Percentiles rank a stretch among this genome's conserved stretches.
phyloP scores from a whole-genome alignment of 208 protist genomes.

The Crithidia brevicula region DNA sequence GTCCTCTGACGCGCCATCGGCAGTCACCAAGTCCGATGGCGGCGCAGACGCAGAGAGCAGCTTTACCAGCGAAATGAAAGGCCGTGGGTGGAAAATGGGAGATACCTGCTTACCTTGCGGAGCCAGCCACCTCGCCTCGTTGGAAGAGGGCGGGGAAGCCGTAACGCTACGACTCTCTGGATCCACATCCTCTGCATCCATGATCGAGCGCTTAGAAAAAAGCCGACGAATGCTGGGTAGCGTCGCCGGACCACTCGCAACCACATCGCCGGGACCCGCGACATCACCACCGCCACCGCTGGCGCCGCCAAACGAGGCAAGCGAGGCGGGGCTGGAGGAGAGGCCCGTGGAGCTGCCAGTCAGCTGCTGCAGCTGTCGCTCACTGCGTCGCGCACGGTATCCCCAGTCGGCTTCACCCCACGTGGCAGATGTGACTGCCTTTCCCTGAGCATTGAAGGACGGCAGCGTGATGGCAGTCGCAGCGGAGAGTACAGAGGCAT shows the following conservation, averaged over 20 bases:
- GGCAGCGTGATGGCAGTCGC: slow-evolving; percentile 17
- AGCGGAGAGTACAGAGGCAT: neutral
- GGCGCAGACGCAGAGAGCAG: slow-evolving; percentile 13
- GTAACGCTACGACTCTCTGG: neutral
- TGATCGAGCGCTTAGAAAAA: slow-evolving; percentile 21
- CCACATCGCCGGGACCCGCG: neutral
- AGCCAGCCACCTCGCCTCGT: slow-evolving; percentile 26
- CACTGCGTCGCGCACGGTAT: slow-evolving; percentile 6
- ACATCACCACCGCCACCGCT: neutral
- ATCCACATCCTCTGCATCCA: neutral
- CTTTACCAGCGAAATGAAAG: slow-evolving; percentile 32
- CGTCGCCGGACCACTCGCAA: neutral
- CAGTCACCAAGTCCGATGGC: too few species aligned
- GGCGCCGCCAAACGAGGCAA: neutral
- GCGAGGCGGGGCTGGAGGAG: neutral
- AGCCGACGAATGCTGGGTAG: slow-evolving; percentile 33
- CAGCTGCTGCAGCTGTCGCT: slow-evolving; percentile 29
- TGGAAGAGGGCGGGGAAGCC: neutral
- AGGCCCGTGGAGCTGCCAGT: slow-evolving; percentile 17
- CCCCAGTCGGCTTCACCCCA: slow-evolving; percentile 16
- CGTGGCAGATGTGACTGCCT: slow-evolving; percentile 7
- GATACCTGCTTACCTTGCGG: slow-evolving; percentile 21
- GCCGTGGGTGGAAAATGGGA: slow-evolving; percentile 23
- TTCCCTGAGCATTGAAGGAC: slow-evolving; percentile 26
- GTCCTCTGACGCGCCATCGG: too few species aligned